Conservation (phyloP, 129 eudicot species). For the Glebionis coronaria region DNA sequence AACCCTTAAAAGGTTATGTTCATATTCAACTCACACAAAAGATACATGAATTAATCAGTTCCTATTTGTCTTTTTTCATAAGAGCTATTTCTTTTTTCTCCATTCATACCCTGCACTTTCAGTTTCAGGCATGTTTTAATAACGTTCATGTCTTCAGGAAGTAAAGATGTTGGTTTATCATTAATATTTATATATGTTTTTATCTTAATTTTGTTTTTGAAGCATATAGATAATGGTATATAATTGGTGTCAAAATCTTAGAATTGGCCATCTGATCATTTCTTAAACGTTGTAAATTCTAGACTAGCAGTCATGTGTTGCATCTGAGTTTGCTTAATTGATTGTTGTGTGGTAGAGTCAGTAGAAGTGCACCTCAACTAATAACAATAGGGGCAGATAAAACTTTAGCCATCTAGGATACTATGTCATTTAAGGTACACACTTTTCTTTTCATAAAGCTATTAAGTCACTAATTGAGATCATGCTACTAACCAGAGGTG, state of each 20-base stretch:
- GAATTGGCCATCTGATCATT: neutral
- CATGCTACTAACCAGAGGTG: neutral
- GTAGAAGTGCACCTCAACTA: conserved; percentile 92
- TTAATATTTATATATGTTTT: neutral
- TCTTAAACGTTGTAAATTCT: too few relatives aligned
- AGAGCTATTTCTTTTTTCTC: too few relatives aligned
- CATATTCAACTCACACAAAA: neutral
- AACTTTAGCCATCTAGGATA: conserved; percentile 98
- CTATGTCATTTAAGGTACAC: conserved; percentile 82
- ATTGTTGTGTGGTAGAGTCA: conserved; percentile 41
- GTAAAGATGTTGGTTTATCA: conserved; percentile 11
- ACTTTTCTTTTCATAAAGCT: conserved; percentile 9
- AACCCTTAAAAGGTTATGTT: neutral
- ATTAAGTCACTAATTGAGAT: conserved; percentile 4
- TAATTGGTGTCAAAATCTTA: conserved; percentile 1
- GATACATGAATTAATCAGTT: too few relatives aligned
- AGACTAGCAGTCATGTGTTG: too few relatives aligned
- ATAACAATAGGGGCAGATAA: too few relatives aligned
- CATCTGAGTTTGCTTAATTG: too few relatives aligned
- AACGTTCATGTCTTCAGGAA: conserved; percentile 1
- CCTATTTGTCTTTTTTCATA: too few relatives aligned
- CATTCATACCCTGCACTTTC: neutral
- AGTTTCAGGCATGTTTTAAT: conserved; percentile 12
- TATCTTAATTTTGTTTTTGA: neutral
- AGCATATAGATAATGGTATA: neutral